Conservation (phyloP, 2,329 filamentous ascomycete species). For the Colletotrichum sp. region DNA sequence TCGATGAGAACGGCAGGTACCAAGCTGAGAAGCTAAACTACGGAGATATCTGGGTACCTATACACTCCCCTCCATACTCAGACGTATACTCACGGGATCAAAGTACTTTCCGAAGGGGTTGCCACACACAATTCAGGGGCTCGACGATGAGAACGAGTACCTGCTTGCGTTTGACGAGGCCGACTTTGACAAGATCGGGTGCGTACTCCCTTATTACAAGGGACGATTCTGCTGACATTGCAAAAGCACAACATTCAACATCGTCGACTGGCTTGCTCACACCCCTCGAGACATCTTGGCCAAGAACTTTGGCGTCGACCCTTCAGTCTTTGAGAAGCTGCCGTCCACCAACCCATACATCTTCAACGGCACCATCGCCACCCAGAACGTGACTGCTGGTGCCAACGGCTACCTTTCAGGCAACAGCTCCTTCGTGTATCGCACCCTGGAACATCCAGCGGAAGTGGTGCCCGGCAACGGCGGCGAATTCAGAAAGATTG, state of each 20-base stretch:
- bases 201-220: neutral
- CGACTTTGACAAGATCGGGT: constrained; percentile 69
- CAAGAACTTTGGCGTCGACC: constrained; percentile 71
- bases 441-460: constrained; percentile 58
- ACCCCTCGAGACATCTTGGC: constrained; percentile 67
- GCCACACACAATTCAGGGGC: constrained; percentile 67
- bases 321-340: constrained; percentile 63
- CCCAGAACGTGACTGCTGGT: constrained; percentile 48
- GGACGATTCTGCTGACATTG: neutral
- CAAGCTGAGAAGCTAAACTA: constrained; percentile 60
- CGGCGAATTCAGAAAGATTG: constrained; percentile 67
- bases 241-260: constrained; percentile 71
- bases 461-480: constrained; percentile 65
- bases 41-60: constrained; percentile 64
- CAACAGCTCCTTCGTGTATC: constrained; percentile 67
- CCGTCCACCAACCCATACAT: constrained; percentile 67
- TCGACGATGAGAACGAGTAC: constrained; percentile 72
- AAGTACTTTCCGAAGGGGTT: constrained; percentile 71
- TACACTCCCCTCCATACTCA: no score
- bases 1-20: constrained; percentile 65
- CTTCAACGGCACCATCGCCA: constrained; percentile 58
- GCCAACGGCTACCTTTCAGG: constrained; percentile 44
- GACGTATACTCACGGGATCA: no score
- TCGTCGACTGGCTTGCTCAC: constrained; percentile 73
- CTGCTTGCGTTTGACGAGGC: constrained; percentile 71